Conservation (phyloP, 129 eudicot genomes). For the Kitagawia praeruptora region DNA sequence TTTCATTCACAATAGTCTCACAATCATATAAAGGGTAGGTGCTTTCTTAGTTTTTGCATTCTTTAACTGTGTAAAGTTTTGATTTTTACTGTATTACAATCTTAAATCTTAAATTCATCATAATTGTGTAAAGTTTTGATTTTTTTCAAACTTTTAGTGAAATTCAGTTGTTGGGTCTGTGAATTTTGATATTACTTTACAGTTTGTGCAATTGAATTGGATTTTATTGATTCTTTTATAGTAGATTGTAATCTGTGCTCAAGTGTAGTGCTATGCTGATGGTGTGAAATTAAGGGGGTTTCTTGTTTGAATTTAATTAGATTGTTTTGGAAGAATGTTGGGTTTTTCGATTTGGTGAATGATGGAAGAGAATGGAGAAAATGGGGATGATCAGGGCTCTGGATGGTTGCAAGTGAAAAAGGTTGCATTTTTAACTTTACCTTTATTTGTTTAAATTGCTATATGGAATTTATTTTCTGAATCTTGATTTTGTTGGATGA, state of each 20-base stretch:
- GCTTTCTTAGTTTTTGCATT: neutral
- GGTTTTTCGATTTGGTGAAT: neutral
- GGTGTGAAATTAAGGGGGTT: neutral
- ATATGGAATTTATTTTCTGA: neutral
- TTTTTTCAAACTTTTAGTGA: neutral
- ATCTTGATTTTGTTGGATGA: neutral
- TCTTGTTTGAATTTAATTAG: neutral
- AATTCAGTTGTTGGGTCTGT: neutral
- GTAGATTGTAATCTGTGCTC: neutral
- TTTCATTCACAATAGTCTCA: neutral
- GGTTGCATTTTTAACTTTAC: slow-evolving; percentile 30
- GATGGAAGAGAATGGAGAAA: slow-evolving; percentile 58
- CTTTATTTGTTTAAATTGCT: neutral
- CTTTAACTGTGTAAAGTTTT: neutral
- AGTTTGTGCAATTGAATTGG: neutral
- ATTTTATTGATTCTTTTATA: neutral
- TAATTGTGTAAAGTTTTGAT: neutral
- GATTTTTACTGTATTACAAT: neutral
- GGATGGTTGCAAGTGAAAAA: slow-evolving; percentile 99
- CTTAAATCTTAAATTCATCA: neutral
- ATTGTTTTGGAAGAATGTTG: neutral
- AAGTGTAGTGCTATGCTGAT: neutral
- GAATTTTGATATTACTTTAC: neutral
- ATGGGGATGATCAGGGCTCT: slow-evolving; percentile 75
- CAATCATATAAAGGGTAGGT: neutral